phyloP scores from a whole-genome alignment of 345 rosid species.

The Lepidium aucheri region DNA sequence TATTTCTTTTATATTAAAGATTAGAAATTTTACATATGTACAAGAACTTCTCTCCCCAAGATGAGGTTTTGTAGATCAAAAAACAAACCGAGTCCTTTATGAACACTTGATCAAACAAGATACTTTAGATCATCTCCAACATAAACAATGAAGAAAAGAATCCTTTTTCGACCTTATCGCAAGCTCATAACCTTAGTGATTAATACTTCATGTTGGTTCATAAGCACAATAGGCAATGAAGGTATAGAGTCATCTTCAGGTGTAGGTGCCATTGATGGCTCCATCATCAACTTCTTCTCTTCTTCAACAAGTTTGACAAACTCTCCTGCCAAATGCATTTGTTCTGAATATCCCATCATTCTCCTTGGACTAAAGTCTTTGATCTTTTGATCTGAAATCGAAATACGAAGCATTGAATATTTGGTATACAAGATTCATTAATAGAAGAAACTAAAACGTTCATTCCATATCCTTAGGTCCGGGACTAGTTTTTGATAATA shows the following conservation, averaged over 20 bases:
- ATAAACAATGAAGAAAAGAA: not conserved
- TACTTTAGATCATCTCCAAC: not conserved
- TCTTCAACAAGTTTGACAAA: not conserved
- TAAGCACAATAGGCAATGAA: not conserved
- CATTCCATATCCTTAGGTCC: not conserved
- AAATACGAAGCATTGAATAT: not conserved
- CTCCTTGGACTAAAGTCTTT: slow-evolving; percentile 10
- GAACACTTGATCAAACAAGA: not conserved
- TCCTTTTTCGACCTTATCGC: not conserved
- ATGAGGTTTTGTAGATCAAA: slow-evolving; percentile 5
- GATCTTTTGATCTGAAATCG: slow-evolving; percentile 2
- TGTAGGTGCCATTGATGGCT: slow-evolving; percentile 18
- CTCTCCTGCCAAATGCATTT: slow-evolving; percentile 6
- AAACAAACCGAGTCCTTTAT: not conserved
- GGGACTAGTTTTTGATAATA: not conserved
- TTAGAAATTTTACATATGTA: not conserved
- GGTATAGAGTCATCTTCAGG: not conserved
- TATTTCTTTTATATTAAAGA: not conserved
- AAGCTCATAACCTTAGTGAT: not conserved
- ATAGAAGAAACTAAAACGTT: not conserved
- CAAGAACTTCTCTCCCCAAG: not conserved
- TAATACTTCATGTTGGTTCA: not conserved
- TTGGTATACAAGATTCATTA: not conserved
- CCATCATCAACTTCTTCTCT: slow-evolving; percentile 7
- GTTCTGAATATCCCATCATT: slow-evolving; percentile 25